phyloP scores from a whole-genome alignment of 495 filamentous ascomycete genomes.

The Tetracladium marchalianum region DNA sequence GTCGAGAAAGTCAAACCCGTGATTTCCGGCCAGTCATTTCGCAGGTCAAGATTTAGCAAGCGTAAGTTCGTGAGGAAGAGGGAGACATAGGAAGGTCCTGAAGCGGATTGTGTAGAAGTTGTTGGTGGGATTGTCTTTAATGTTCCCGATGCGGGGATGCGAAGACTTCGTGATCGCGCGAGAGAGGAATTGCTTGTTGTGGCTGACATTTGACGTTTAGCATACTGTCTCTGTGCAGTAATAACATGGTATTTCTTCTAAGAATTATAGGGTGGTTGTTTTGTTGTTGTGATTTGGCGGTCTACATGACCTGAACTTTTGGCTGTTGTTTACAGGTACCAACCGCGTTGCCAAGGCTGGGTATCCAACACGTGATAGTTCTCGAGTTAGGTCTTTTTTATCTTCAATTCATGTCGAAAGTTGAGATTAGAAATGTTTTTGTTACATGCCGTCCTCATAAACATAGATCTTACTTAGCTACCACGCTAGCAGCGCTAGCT shows the following conservation, averaged over 20 bases:
- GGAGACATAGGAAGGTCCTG: slow-evolving; percentile 41
- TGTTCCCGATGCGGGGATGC: slow-evolving; percentile 4
- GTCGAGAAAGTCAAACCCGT: slow-evolving; percentile 52
- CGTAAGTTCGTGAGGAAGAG: slow-evolving; percentile 73
- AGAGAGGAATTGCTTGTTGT: neutral
- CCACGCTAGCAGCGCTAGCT: too few species aligned
- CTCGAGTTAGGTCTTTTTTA: too few species aligned
- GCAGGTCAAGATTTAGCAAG: slow-evolving; percentile 65
- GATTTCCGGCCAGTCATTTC: slow-evolving; percentile 68
- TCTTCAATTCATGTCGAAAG: too few species aligned
- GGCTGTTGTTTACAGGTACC: too few species aligned
- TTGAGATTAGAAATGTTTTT: too few species aligned
- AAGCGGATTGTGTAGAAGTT: neutral
- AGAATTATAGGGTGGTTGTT: too few species aligned
- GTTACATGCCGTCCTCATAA: too few species aligned
- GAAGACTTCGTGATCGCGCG: slow-evolving; percentile 9
- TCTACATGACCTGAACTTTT: too few species aligned
- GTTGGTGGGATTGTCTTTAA: slow-evolving; percentile 7
- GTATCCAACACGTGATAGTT: too few species aligned
- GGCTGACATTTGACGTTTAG: slow-evolving; percentile 1
- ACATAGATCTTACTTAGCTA: too few species aligned
- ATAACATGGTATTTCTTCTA: slow-evolving; percentile 1
- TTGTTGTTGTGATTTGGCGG: too few species aligned
- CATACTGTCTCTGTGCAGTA: neutral
- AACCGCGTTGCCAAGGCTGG: too few species aligned